These are phyloP conservation scores for Usnea hakonensis DNA, from an alignment of 495 filamentous ascomycete species.

Conservation along the genomic window DNA sequence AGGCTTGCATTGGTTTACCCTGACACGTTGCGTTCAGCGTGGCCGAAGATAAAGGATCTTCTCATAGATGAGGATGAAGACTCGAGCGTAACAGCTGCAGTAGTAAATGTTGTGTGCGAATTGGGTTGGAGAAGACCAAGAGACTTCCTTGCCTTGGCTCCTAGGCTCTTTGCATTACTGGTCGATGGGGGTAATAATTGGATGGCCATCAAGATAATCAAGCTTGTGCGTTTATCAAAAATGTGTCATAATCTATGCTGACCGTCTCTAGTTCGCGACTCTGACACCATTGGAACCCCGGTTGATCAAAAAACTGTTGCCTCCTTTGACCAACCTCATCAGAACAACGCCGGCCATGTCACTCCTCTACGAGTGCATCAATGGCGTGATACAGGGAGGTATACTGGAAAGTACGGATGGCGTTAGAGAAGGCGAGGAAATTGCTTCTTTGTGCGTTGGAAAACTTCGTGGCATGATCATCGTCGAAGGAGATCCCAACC, in stretches of 20 bases:
- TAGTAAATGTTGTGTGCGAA: conserved; percentile 95
- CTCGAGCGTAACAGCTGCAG: conserved; percentile 86
- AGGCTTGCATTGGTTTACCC: conserved; percentile 88
- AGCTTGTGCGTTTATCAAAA: conserved; percentile 55
- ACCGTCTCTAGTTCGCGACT: conserved; percentile 70
- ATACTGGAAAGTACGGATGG: conserved; percentile 75
- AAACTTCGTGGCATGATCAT: conserved; percentile 92
- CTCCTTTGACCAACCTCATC: conserved; percentile 89
- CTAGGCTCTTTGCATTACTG: conserved; percentile 81
- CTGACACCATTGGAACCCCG: conserved; percentile 89
- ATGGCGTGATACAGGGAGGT: conserved; percentile 93
- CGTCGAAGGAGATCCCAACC: conserved; percentile 84
- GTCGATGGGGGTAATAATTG: conserved; percentile 96
- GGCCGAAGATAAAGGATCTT: conserved; percentile 93
- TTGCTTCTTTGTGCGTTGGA: conserved; percentile 84
- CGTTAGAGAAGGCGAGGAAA: conserved; percentile 74
- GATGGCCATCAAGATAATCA: conserved; percentile 99
- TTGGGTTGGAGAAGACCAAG: conserved; percentile 87
- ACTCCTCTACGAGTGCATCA: conserved; percentile 93
- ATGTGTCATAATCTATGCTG: conserved; percentile 1
- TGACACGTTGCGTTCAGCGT: conserved; percentile 81
- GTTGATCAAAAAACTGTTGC: conserved; percentile 82
- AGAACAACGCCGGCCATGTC: conserved; percentile 95
- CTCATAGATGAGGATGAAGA: conserved; percentile 87
- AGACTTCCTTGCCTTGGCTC: conserved; percentile 88